Evolutionary conservation across 495 filamentous ascomycete genomes (phyloP), one percentile per base, ranked within the genome.

Genomic region (Xanthoparmelia taractica): DNA sequence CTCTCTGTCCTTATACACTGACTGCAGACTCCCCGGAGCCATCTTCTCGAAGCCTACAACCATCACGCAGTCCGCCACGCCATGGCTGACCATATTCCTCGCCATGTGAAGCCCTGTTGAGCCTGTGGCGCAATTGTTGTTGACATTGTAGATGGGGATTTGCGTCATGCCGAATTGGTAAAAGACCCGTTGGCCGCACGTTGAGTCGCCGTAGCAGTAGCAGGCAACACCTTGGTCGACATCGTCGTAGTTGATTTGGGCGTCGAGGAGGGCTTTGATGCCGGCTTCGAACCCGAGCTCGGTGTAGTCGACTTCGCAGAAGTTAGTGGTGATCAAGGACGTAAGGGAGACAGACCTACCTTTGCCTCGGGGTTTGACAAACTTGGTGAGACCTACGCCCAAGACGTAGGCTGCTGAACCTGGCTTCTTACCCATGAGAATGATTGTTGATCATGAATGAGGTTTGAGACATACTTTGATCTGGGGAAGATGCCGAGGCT

Each of bases 11-110:
- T 88, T 86, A 73, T 85, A 97, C 77, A 87, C 83, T 57, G 77
- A 82, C 74, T 89, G 84, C 65, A 98, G 77, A 66, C 84, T 87
- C n/a, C 94, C 94, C 0, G 89, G 86, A 74, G 83, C 89, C 94
- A 98, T 98, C 83, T 96, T 97, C 80, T 98, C 94, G 66, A 96
- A 98, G 4, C 94, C 94, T 20, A 97, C 84, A 11, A 97, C 92
- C 45, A 98, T 76, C 7, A 94, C 84, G 69, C 90, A 94, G 72
- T 96, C 87, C 3, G 89, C 88, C 4, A 83, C 87, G 29, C 92
- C 91, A 69, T 88, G 78, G 15, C 85, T 78, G 65, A 97, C 89
- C 77, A 94, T 78, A 38, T 85, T 88, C 36, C 92, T 82, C 6
- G 84, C 94, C 85, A 97, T 86, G 66, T 85, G 82, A 48, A 97